Base-by-base conservation (phyloP, 306 rosid species). In the Medicago truncatula region DNA sequence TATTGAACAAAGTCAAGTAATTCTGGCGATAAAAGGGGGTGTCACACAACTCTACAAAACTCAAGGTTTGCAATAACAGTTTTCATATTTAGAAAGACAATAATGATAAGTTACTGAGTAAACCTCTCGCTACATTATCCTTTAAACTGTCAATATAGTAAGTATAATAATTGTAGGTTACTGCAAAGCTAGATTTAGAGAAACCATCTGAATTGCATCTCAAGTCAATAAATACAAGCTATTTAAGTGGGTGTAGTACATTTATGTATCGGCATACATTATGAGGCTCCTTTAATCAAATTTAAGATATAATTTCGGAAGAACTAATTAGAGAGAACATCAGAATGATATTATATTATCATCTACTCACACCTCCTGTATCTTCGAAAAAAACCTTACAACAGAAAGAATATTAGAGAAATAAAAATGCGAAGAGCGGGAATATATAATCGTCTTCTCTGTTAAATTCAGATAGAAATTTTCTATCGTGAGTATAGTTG, bases 381-480 rank as follows among this genome's bases (percentile, higher is more conserved):
- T 20, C 11, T 56, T 56, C 20, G 2, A 11, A 56, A 56, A 15
- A 20, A 20, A 20, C n/a, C 28, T 56, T 54, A 9, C 3, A 8
- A 18, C 28, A 9, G 60, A 7, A 54, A 54, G 60, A 54, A 18
- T 18, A 54, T 17, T 18, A 54, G 60, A 54, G 28, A 54, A 54
- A 17, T 54, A 54, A 18, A 54, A 54, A 54, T 4, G 28, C 6
- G 2, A 54, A 46, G 4, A 12, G 16, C 7, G 1, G n/a, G 52
- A 46, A 46, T 46, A 46, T 46, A 46, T 46, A 46, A 5, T 13
- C 6, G 16, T 46, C 8, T 46, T 13, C 16, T 46, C 13, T 46
- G 6, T 46, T 69, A 67, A 75, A 28, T 41, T 69, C 39, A 34
- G 64, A 76, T n/a, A 63, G 39, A 53, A 13, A 43, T 7, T 54